phyloP scores from a whole-genome alignment of 305 asterid species.

The Rubia balearica region DNA sequence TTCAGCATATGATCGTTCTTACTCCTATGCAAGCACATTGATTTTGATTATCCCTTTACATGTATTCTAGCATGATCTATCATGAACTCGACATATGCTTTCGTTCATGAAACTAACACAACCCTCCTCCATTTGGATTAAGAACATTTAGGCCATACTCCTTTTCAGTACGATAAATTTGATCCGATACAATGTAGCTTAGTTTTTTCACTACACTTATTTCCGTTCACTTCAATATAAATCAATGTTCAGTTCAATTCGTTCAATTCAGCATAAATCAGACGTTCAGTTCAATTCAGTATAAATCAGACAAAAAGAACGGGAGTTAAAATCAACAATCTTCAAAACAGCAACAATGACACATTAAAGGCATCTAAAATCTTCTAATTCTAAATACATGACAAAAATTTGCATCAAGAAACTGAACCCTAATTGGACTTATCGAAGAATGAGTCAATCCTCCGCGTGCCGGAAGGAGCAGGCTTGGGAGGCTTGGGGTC shows the following conservation, averaged over 20 bases:
- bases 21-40: not conserved
- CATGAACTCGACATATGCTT: no score
- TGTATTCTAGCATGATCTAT: not conserved
- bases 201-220: no score
- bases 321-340: not conserved
- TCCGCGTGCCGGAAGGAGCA: conserved; percentile 50
- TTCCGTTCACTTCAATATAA: no score
- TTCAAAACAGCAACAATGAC: not conserved
- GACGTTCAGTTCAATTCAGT: no score
- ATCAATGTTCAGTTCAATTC: no score
- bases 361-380: not conserved
- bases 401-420: not conserved
- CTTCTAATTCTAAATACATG: not conserved
- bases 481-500: conserved; percentile 41
- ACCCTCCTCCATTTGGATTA: not conserved
- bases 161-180: no score
- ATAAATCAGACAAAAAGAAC: not conserved
- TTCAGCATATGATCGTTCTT: no score
- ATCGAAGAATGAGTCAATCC: conserved; percentile 71
- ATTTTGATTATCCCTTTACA: not conserved
- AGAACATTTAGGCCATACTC: not conserved
- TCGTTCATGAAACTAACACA: no score
- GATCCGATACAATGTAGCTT: no score
- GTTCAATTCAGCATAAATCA: no score
- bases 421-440: conserved; percentile 31